Evolutionary conservation across 1,284 basidiomycete species (phyloP).

Genomic region (Sphagnurus paluster): DNA sequence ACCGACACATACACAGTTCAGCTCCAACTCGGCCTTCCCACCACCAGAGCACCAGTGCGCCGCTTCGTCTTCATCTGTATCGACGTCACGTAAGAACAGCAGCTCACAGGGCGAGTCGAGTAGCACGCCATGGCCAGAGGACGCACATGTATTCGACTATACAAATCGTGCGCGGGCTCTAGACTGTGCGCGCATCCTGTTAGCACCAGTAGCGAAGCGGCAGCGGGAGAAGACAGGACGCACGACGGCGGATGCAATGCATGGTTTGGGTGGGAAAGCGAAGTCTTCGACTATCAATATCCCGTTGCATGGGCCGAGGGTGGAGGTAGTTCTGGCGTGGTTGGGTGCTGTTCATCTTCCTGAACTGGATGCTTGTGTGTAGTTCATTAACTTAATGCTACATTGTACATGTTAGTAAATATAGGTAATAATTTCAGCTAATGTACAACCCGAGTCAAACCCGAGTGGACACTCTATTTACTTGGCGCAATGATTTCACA

Average conservation of each 20-base stretch:
- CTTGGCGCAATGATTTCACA: no score
- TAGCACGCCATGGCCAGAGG: slow-evolving; percentile 15
- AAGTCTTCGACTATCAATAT: slow-evolving; percentile 71
- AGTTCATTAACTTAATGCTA: no score
- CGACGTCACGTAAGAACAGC: slow-evolving; percentile 19
- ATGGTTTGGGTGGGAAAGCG: slow-evolving; percentile 42
- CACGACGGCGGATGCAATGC: slow-evolving; percentile 46
- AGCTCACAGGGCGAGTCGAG: slow-evolving; percentile 16
- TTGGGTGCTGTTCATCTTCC: slow-evolving; percentile 73
- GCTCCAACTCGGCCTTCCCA: slow-evolving; percentile 15
- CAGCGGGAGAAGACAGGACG: slow-evolving; percentile 56
- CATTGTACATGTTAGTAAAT: no score
- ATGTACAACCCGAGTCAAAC: no score
- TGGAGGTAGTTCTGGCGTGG: slow-evolving; percentile 82
- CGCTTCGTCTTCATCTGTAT: slow-evolving; percentile 16
- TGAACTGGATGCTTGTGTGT: slow-evolving; percentile 51
- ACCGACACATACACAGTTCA: no score
- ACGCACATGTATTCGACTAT: slow-evolving; percentile 13
- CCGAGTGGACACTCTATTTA: no score
- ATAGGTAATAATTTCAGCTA: no score
- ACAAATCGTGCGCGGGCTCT: slow-evolving; percentile 45
- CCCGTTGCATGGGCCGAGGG: slow-evolving; percentile 78
- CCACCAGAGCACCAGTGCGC: slow-evolving; percentile 19
- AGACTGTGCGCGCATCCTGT: slow-evolving; percentile 65
- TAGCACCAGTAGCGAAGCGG: slow-evolving; percentile 62